Evolutionary conservation across 2,329 filamentous ascomycete genomes (phyloP).

Genomic region (Elsinoe australis): DNA sequence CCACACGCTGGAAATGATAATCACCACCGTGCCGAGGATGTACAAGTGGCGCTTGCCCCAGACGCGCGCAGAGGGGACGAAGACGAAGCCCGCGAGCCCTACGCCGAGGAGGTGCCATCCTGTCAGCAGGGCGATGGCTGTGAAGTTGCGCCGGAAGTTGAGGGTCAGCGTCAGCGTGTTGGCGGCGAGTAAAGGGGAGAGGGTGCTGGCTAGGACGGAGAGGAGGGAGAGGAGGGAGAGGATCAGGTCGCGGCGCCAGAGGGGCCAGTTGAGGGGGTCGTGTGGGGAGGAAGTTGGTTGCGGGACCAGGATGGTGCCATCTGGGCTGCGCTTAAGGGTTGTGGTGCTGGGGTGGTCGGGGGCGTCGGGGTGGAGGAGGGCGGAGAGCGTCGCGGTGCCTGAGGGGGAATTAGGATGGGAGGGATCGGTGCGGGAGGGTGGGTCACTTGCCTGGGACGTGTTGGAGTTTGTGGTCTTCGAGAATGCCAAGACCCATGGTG

Average conservation of each 20-base stretch:
- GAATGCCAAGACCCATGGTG: slow-evolving; percentile 13
- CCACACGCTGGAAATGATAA: slow-evolving; percentile 71
- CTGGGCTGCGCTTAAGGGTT: slow-evolving; percentile 25
- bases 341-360: slow-evolving; percentile 19
- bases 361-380: slow-evolving; percentile 25
- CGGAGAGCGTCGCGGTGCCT: slow-evolving; percentile 40
- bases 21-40: slow-evolving; percentile 64
- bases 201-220: slow-evolving; percentile 73
- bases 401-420: slow-evolving; percentile 2
- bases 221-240: slow-evolving; percentile 69
- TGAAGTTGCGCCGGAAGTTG: slow-evolving; percentile 59
- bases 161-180: slow-evolving; percentile 73
- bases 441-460: slow-evolving; percentile 62
- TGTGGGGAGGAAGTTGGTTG: slow-evolving; percentile 88
- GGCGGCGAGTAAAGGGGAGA: slow-evolving; percentile 80
- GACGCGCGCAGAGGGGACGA: slow-evolving; percentile 78
- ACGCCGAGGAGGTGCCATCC: slow-evolving; percentile 82
- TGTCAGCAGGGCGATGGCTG: slow-evolving; percentile 71
- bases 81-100: slow-evolving; percentile 71
- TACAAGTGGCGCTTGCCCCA: slow-evolving; percentile 92
- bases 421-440: neutral
- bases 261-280: slow-evolving; percentile 81
- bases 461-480: slow-evolving; percentile 40
- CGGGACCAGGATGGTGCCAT: slow-evolving; percentile 61
- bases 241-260: slow-evolving; percentile 78